phyloP scores from a whole-genome alignment of 1,139 yeast species.

The Pichia sp. region DNA sequence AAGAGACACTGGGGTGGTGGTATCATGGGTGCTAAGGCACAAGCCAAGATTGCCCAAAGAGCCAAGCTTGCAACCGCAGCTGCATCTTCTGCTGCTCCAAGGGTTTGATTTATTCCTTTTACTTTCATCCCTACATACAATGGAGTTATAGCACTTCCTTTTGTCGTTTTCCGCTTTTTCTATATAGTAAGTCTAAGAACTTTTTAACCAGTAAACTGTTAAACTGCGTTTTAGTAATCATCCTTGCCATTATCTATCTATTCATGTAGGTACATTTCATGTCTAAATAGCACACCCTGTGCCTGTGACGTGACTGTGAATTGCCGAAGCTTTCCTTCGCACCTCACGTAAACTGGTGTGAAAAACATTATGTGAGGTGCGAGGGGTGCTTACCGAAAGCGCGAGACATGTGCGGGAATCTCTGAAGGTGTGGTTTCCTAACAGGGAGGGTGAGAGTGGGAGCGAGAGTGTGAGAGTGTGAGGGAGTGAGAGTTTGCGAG shows the following conservation, averaged over 20 bases:
- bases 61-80: conserved; percentile 38
- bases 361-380: background rate
- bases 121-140: no score
- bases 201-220: no score
- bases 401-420: background rate
- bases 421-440: background rate
- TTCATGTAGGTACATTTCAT: no score
- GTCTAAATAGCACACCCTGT: background rate
- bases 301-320: background rate
- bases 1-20: conserved; percentile 99
- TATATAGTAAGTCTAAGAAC: background rate
- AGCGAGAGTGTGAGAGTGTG: background rate
- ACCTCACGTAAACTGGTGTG: background rate
- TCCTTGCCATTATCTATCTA: no score
- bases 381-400: background rate
- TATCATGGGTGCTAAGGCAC: conserved; percentile 90
- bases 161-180: background rate
- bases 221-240: no score
- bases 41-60: conserved; percentile 55
- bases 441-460: background rate
- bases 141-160: background rate
- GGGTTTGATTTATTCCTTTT: background rate
- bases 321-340: background rate
- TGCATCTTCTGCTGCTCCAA: conserved; percentile 19
- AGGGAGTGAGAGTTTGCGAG: background rate